Base-by-base conservation (phyloP, 2,329 filamentous ascomycete species). In the Hymenoscyphus linearis region DNA sequence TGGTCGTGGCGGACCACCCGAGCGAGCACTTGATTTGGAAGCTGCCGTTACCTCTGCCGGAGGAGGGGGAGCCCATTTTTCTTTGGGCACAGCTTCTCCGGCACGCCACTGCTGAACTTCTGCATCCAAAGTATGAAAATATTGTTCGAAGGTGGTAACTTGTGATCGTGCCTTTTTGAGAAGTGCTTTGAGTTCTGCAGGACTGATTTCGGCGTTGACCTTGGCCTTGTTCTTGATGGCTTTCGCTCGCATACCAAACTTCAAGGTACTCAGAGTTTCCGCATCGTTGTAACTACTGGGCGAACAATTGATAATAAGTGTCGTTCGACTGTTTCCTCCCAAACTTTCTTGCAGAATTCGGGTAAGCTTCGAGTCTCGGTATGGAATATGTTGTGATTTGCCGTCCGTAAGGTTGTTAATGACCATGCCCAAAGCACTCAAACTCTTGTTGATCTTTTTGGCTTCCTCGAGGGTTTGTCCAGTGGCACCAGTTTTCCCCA, bases 151-250 rank as follows among this genome's bases (percentile, higher is more conserved):
- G 16, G 86, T 93, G 25, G 90, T 91, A 67, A 95, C 88, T 74
- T 97, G 93, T 58, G 84, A 86, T 76, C 96, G 93, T 14, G 92
- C 91, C 77, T 96, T 96, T 78, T 91, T 93, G 74, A 99, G 86
- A 71, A 97, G 83, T 56, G 87, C 83, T 78, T 98, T 99, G 80
- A 99, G 86, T 76, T 99, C 95, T 13, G 92, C 86, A 53, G 95
- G 95, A 71, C 93, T 98, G 70, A 99, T 85, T 76, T 99, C 95
- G 53, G 93, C 93, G 74, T 99, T 99, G 83, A 99, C 89, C 88
- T 98, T 99, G 76, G 95, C 95, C 83, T 98, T 98, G 81, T 98
- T 98, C 88, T 98, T 97, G 80, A 99, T 99, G 0, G 91, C 90
- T 81, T 99, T 99, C 61, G 95, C 95, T 74, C 95, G 84, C 77